phyloP scores from a whole-genome alignment of 768 basidiomycete genomes.

The Tulasnella calospora region DNA sequence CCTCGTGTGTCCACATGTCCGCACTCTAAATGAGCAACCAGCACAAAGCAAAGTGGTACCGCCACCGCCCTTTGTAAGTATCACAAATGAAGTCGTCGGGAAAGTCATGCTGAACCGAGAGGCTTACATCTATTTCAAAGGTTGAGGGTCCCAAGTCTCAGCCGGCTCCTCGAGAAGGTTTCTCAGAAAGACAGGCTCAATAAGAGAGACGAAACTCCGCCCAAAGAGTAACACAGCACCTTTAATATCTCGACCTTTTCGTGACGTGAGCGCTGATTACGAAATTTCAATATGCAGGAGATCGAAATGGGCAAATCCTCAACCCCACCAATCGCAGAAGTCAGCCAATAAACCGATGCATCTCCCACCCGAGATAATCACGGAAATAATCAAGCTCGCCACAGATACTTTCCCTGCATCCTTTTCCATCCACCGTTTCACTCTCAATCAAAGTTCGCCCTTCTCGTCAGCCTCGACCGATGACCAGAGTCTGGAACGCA shows the following conservation, averaged over 20 bases:
- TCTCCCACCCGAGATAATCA: background rate
- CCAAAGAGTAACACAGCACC: background rate
- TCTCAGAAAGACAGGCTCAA: background rate
- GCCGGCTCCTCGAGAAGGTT: background rate
- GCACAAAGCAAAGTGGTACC: background rate
- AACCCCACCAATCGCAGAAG: too few relatives aligned
- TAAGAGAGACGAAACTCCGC: background rate
- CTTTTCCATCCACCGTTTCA: background rate
- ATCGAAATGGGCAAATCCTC: background rate
- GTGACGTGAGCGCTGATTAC: background rate
- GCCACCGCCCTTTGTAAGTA: background rate
- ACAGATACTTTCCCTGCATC: background rate
- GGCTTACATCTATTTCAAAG: background rate
- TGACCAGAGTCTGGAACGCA: background rate
- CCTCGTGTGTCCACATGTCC: too few relatives aligned
- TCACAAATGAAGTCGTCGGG: background rate
- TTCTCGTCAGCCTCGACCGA: background rate
- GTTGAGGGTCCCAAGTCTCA: background rate
- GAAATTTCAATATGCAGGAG: background rate
- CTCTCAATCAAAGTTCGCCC: background rate
- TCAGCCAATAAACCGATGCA: background rate
- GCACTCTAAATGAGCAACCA: background rate
- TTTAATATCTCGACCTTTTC: background rate
- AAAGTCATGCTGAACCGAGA: too few relatives aligned
- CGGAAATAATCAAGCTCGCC: background rate